Evolutionary conservation across 2,329 filamentous ascomycete genomes (phyloP).

Genomic region (Colletotrichum tamarilloi): DNA sequence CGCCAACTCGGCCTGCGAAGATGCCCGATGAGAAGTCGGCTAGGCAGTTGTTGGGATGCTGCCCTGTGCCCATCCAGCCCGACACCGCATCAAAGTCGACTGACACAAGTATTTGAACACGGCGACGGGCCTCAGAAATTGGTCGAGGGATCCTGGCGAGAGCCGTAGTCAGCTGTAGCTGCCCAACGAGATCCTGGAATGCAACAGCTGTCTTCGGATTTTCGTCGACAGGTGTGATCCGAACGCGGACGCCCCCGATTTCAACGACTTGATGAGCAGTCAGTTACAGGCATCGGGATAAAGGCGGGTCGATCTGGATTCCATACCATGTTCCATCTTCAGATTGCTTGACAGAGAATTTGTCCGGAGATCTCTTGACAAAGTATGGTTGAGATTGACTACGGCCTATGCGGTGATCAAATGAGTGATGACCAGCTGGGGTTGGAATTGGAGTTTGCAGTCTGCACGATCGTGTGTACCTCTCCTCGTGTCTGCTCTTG

Average conservation of each 20-base stretch:
- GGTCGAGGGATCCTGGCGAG: not conserved
- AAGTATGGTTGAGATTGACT: not conserved
- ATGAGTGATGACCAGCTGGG: not conserved
- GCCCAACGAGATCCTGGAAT: not conserved
- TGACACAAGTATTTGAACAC: constrained; percentile 44
- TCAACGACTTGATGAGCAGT: constrained; percentile 3
- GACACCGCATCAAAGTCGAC: constrained; percentile 66
- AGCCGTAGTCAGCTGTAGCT: not conserved
- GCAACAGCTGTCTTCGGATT: not conserved
- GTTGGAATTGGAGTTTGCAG: not conserved
- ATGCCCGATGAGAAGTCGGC: constrained; percentile 61
- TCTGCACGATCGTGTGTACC: not conserved
- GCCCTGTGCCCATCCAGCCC: constrained; percentile 64
- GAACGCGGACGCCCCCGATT: constrained; percentile 15
- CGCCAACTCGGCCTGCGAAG: constrained; percentile 62
- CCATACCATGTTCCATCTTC: not conserved
- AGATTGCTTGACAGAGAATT: not conserved
- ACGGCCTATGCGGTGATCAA: not conserved
- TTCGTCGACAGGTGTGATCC: not conserved
- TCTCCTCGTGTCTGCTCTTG: not conserved
- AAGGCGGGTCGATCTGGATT: not conserved
- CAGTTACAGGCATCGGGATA: not conserved
- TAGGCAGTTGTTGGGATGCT: constrained; percentile 59
- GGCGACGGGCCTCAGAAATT: constrained; percentile 20
- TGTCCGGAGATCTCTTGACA: not conserved